Percentiles rank a stretch among this genome's conserved stretches.
Conservation (phyloP, 2,329 filamentous ascomycete species). For the Fusarium abutilonis region DNA sequence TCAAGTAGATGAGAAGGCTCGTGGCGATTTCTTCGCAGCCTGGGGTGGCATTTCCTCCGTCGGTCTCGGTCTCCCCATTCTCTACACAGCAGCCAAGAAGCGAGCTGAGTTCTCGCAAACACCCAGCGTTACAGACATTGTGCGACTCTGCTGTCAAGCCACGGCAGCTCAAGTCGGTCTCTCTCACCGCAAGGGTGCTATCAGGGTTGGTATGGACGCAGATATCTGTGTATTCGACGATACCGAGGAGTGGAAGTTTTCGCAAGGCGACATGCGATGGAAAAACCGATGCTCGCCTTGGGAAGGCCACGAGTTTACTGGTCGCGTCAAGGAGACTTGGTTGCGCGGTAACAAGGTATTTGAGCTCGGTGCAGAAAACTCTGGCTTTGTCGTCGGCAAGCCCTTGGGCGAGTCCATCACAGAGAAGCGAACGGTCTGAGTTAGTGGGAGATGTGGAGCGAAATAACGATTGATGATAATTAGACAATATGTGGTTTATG, state of each 20-base stretch:
- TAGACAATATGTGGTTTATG: constrained; percentile 11
- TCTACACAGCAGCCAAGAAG: constrained; percentile 79
- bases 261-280: constrained; percentile 86
- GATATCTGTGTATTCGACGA: constrained; percentile 96
- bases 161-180: constrained; percentile 91
- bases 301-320: constrained; percentile 80
- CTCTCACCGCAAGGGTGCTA: constrained; percentile 76
- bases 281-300: constrained; percentile 93
- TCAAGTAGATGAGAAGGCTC: constrained; percentile 51
- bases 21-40: constrained; percentile 91
- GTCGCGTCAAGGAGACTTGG: constrained; percentile 87
- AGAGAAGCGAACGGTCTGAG: constrained; percentile 64
- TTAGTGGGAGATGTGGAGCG: not conserved
- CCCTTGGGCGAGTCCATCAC: constrained; percentile 66
- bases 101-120: constrained; percentile 61
- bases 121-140: constrained; percentile 77
- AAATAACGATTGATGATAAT: constrained; percentile 2
- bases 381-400: constrained; percentile 60
- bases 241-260: constrained; percentile 77
- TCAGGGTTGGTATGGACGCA: constrained; percentile 84
- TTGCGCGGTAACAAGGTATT: constrained; percentile 81
- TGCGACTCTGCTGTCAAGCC: constrained; percentile 84
- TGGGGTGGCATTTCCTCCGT: constrained; percentile 98
- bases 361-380: constrained; percentile 65
- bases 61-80: constrained; percentile 88